phyloP scores from a whole-genome alignment of 495 filamentous ascomycete species.

The Penicillium longicatenatum region DNA sequence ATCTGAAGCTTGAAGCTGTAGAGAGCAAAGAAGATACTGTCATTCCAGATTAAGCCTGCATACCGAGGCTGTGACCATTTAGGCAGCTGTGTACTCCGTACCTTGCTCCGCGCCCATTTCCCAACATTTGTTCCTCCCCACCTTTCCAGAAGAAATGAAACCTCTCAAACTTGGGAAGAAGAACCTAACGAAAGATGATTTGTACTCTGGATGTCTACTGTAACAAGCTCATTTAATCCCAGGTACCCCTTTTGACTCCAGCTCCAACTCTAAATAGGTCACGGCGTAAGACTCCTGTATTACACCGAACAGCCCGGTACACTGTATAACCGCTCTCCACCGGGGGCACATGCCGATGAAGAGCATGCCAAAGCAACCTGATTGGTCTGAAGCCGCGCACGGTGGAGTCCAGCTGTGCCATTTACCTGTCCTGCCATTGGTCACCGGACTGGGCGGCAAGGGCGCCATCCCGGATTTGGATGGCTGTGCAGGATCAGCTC shows the following conservation, averaged over 20 bases:
- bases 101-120: too few relatives aligned
- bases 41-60: not conserved
- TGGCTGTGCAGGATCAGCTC: conserved; percentile 25
- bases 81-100: not conserved
- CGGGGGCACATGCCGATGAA: conserved; percentile 30
- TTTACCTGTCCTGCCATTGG: conserved; percentile 13
- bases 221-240: not conserved
- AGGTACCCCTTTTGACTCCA: not conserved
- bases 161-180: not conserved
- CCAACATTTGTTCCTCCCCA: not conserved
- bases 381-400: conserved; percentile 15
- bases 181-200: not conserved
- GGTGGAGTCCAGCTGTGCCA: conserved; percentile 13
- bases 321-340: conserved; percentile 22
- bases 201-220: not conserved
- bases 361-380: conserved; percentile 30
- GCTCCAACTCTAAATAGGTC: conserved; percentile 17
- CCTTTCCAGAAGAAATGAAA: not conserved
- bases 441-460: conserved; percentile 15
- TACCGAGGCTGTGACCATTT: not conserved
- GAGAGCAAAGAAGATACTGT: not conserved
- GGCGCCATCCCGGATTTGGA: conserved; percentile 27
- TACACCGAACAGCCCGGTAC: conserved; percentile 12
- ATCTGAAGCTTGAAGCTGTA: not conserved
- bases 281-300: conserved; percentile 8